Conservation (phyloP, 2,329 filamentous ascomycete species). For the Pseudogymnoascus sp. region DNA sequence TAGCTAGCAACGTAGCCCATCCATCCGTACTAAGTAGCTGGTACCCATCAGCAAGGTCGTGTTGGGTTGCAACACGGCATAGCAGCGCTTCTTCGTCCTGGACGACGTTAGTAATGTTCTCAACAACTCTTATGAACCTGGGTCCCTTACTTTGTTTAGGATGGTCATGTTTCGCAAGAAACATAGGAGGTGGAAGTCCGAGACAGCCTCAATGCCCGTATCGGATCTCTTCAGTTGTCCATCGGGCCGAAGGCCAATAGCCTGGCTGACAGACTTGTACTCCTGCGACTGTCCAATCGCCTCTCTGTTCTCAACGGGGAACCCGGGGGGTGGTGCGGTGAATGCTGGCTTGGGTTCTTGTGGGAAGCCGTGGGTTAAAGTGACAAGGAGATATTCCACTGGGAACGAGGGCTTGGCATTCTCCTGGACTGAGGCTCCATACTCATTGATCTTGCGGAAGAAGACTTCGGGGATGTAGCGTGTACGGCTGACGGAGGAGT, state of each 20-base stretch:
- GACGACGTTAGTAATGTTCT: conserved; percentile 18
- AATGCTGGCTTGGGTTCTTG: conserved; percentile 71
- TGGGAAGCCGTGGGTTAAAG: conserved; percentile 92
- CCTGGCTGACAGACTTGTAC: conserved; percentile 54
- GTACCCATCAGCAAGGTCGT: conserved; percentile 72
- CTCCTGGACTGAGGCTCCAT: conserved; percentile 91
- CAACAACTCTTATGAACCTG: conserved; percentile 16
- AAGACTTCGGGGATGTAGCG: conserved; percentile 97
- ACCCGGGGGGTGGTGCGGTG: conserved; percentile 52
- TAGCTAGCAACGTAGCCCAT: conserved; percentile 89
- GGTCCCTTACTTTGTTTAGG: conserved; percentile 64
- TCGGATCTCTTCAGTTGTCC: conserved; percentile 50
- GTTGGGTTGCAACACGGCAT: conserved; percentile 72
- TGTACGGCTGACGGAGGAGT: conserved; percentile 56
- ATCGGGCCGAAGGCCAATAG: conserved; percentile 53
- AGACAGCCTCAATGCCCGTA: conserved; percentile 60
- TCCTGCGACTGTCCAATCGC: conserved; percentile 82
- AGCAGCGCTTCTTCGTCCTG: conserved; percentile 86
- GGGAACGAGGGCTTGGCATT: conserved; percentile 96
- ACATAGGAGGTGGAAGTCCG: conserved; percentile 90
- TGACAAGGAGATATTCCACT: conserved; percentile 92
- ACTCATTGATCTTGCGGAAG: conserved; percentile 91
- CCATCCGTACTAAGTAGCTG: conserved; percentile 80
- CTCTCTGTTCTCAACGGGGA: conserved; percentile 88
- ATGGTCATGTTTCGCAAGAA: conserved; percentile 76